Evolutionary conservation across 257 asterid genomes (phyloP).

Genomic region (Fraxinus pennsylvanica): DNA sequence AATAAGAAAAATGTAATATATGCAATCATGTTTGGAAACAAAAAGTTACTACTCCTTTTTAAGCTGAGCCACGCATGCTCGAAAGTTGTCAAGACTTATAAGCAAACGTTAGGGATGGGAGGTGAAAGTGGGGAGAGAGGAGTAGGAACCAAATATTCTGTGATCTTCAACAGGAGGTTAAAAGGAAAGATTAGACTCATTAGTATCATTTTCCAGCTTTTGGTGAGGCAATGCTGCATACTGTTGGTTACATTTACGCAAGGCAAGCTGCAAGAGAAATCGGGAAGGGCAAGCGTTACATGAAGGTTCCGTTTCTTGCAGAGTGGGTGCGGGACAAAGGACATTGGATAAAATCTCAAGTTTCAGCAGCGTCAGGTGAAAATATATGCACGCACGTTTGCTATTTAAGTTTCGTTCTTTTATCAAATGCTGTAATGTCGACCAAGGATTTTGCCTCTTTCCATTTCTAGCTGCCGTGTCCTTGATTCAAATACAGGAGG

Average conservation of each 20-base stretch:
- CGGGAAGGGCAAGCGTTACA: constrained; percentile 69
- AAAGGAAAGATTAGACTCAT: background rate
- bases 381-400: background rate
- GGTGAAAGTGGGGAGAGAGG: too few species aligned
- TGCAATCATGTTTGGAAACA: background rate
- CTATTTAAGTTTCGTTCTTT: constrained; percentile 7
- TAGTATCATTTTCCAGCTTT: constrained; percentile 56
- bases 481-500: constrained; percentile 65
- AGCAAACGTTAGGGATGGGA: background rate
- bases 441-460: background rate
- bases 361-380: constrained; percentile 82
- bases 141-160: too few species aligned
- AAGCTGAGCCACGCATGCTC: background rate
- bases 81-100: background rate
- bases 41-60: background rate
- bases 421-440: background rate
- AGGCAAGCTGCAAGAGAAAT: constrained; percentile 86
- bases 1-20: background rate
- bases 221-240: constrained; percentile 81
- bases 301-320: constrained; percentile 82
- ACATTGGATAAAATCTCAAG: constrained; percentile 65
- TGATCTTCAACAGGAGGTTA: too few species aligned
- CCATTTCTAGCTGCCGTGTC: constrained; percentile 57
- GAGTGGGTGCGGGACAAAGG: constrained; percentile 88
- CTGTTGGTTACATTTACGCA: constrained; percentile 80